Evolutionary conservation across 495 filamentous ascomycete species (phyloP), one percentile per base, ranked within the genome.

Genomic region (Xylaria castorea): DNA sequence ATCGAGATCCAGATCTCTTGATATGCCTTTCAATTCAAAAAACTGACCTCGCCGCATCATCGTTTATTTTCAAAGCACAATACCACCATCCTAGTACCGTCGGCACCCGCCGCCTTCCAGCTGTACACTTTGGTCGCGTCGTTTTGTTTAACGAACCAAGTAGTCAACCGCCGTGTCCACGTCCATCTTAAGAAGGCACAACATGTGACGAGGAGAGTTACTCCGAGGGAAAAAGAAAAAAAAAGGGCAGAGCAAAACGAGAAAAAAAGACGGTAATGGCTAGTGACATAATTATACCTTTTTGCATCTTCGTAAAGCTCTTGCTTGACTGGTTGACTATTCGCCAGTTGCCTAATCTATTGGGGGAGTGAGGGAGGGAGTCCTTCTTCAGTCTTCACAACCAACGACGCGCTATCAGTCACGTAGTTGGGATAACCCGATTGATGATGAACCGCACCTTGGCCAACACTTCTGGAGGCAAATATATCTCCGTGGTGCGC

Each of bases 401-500:
- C n/a, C 9, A 76, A n/a, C 7, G 65, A 66, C 14, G 67, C 71
- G 18, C 70, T 70, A 22, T 77, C 75, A 50, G 75, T n/a, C 62
- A 77, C 70, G 40, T 75, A 77, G 44, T 60, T 71, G 0, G 61
- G 18, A 32, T 72, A 78, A 22, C 50, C 40, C 11, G 71, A 58
- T 48, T 75, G 75, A 16, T 55, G 57, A 46, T 14, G 58, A 0
- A 53, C 16, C 36, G 66, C 14, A 60, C 38, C 25, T 50, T 57
- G 66, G 48, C 72, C 53, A 48, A 80, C 63, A 36, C 22, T 42
- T 11, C 68, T 68, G 9, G 71, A 61, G 18, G 77, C 75, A 62
- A 79, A 76, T 20, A 79, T 58, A 53, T 74, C 67, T 18, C 62
- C 71, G 25, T 80, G 74, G 7, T 75, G 74, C 16, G 76, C 30